phyloP scores from a whole-genome alignment of 345 rosid species.

The Cardamine resedifolia region DNA sequence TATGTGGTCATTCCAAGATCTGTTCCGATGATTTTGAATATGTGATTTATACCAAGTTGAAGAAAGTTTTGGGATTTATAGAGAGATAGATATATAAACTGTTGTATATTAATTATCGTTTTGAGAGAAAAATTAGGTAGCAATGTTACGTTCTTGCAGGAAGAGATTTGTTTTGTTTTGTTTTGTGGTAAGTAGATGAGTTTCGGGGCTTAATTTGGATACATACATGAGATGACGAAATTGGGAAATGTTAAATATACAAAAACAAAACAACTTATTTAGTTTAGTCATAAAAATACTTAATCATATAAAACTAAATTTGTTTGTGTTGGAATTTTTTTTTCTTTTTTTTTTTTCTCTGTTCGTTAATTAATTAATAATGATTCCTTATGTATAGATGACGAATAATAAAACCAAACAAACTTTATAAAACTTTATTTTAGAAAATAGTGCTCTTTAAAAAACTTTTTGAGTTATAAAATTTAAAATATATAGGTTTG shows the following conservation, averaged over 20 bases:
- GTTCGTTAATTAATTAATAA: too few relatives aligned
- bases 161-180: neutral
- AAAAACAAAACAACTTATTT: neutral
- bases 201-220: neutral
- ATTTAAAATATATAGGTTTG: neutral
- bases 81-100: slow-evolving; percentile 7
- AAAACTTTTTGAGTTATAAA: neutral
- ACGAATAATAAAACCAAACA: neutral
- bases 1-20: slow-evolving; percentile 91
- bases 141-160: neutral
- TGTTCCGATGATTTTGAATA: slow-evolving; percentile 48
- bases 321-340: too few relatives aligned
- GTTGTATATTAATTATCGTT: slow-evolving; percentile 21
- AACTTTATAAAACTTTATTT: neutral
- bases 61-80: slow-evolving; percentile 19
- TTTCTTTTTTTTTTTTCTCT: too few relatives aligned
- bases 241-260: too few relatives aligned
- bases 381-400: too few relatives aligned
- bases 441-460: neutral
- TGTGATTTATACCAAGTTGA: neutral
- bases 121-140: neutral
- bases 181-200: neutral
- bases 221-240: neutral
- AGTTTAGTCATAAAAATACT: neutral
- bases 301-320: too few relatives aligned